Evolutionary conservation across 768 basidiomycete genomes (phyloP).

Genomic region (Psilocybe azurescens): DNA sequence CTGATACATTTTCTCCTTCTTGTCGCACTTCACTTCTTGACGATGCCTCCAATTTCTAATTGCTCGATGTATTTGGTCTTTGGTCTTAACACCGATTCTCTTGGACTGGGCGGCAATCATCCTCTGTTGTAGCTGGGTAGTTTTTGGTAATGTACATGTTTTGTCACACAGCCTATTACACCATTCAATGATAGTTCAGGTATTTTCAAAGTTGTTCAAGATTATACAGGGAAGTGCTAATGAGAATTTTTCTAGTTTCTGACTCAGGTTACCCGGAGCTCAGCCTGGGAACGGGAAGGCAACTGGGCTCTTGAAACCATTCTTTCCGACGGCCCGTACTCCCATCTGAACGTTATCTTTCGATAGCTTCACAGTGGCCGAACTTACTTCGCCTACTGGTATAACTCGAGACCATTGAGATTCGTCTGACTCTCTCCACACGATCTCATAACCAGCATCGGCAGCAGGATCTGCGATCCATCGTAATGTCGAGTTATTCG

Average conservation of each 20-base stretch:
- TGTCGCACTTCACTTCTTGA: not conserved
- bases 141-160: too few relatives aligned
- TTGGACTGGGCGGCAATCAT: too few relatives aligned
- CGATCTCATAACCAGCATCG: conserved; percentile 54
- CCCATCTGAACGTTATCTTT: conserved; percentile 61
- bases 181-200: too few relatives aligned
- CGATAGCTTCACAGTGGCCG: conserved; percentile 45
- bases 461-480: conserved; percentile 47
- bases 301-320: conserved; percentile 58
- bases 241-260: too few relatives aligned
- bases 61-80: too few relatives aligned
- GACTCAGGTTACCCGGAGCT: not conserved
- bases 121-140: too few relatives aligned
- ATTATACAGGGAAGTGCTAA: too few relatives aligned
- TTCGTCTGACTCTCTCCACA: conserved; percentile 54
- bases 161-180: too few relatives aligned
- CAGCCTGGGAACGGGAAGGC: conserved; percentile 36
- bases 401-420: conserved; percentile 55
- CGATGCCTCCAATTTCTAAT: not conserved
- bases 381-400: conserved; percentile 48
- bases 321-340: conserved; percentile 53
- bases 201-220: too few relatives aligned
- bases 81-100: too few relatives aligned
- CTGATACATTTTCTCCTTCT: not conserved
- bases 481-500: conserved; percentile 57